These are phyloP conservation scores for Lachnellula suecica DNA, from an alignment of 2,329 filamentous ascomycete genomes.

Conservation along the genomic window DNA sequence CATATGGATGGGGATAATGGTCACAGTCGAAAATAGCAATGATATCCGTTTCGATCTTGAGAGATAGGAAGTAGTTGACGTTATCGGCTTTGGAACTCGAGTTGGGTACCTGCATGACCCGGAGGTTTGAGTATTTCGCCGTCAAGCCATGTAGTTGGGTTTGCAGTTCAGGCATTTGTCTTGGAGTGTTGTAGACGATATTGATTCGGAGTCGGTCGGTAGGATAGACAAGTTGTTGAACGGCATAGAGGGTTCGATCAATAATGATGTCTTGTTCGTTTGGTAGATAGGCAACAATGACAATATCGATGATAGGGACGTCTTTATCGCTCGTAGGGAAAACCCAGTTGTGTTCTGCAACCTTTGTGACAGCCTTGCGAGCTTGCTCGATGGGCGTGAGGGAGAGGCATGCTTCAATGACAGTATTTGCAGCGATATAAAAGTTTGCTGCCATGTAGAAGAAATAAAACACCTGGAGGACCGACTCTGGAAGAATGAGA, in stretches of 20 bases:
- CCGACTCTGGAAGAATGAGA: constrained; percentile 36
- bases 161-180: constrained; percentile 44
- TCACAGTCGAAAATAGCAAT: constrained; percentile 50
- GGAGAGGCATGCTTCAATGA: constrained; percentile 41
- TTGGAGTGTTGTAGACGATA: constrained; percentile 48
- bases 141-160: constrained; percentile 39
- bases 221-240: constrained; percentile 46
- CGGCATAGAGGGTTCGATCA: constrained; percentile 44
- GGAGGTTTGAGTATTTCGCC: constrained; percentile 38
- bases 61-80: constrained; percentile 46
- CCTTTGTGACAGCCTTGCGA: constrained; percentile 36
- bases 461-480: constrained; percentile 43
- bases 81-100: constrained; percentile 51
- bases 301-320: constrained; percentile 43
- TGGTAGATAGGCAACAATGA: constrained; percentile 49
- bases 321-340: constrained; percentile 41
- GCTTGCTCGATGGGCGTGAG: constrained; percentile 37
- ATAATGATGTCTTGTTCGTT: constrained; percentile 51
- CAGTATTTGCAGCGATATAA: constrained; percentile 43
- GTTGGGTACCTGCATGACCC: constrained; percentile 46
- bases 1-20: constrained; percentile 49
- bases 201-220: constrained; percentile 45
- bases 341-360: constrained; percentile 38
- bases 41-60: constrained; percentile 43
- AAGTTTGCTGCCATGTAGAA: constrained; percentile 43